Evolutionary conservation across 768 basidiomycete species (phyloP).

Genomic region (Naganishia antarctica): DNA sequence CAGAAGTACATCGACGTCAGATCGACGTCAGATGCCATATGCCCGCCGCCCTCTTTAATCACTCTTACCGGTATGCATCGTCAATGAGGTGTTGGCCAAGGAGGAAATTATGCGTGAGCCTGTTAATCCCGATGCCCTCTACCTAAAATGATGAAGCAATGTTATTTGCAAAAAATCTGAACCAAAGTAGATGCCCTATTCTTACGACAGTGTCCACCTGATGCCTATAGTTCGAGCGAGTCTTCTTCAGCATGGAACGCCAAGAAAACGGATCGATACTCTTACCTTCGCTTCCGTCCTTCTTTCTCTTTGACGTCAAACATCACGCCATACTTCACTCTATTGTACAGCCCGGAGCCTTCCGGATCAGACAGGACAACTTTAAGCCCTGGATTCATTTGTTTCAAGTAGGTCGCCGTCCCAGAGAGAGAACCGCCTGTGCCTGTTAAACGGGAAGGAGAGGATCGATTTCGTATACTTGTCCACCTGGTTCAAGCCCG

Average conservation of each 20-base stretch:
- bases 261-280: slow-evolving; percentile 39
- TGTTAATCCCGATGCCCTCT: slow-evolving; percentile 72
- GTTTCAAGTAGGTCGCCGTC: slow-evolving; percentile 71
- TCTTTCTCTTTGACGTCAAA: slow-evolving; percentile 87
- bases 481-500: not conserved
- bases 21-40: no score
- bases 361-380: slow-evolving; percentile 85
- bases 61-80: slow-evolving; percentile 76
- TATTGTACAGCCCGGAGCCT: slow-evolving; percentile 91
- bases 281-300: slow-evolving; percentile 71
- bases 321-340: slow-evolving; percentile 93
- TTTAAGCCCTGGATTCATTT: slow-evolving; percentile 60
- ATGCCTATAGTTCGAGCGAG: slow-evolving; percentile 26
- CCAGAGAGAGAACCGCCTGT: slow-evolving; percentile 95
- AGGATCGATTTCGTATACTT: not conserved
- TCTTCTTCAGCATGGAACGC: not conserved
- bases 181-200: slow-evolving; percentile 36
- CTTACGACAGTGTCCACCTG: slow-evolving; percentile 79
- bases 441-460: slow-evolving; percentile 52
- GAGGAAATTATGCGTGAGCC: slow-evolving; percentile 83
- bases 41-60: not conserved
- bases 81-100: slow-evolving; percentile 77
- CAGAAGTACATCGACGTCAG: no score
- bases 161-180: not conserved
- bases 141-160: slow-evolving; percentile 16